phyloP scores from a whole-genome alignment of 352 stramenopile species.

The Phytophthora pistaciae region DNA sequence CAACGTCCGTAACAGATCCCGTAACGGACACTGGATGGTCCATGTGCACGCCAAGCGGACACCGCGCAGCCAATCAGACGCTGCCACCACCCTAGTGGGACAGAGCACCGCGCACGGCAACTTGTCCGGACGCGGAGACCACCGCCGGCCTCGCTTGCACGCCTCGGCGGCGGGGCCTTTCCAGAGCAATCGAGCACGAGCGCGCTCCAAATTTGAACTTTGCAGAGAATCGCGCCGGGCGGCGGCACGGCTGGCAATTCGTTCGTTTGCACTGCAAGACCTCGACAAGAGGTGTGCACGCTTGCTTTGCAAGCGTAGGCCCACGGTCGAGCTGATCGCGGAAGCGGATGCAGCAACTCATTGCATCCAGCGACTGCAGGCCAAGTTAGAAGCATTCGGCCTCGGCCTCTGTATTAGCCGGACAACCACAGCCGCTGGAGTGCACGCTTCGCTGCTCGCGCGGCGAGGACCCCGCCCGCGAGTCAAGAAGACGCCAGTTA shows the following conservation, averaged over 20 bases:
- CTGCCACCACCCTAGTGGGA: constrained; percentile 22
- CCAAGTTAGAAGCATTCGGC: too few species aligned
- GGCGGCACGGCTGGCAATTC: not conserved
- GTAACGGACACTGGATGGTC: constrained; percentile 19
- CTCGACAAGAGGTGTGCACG: not conserved
- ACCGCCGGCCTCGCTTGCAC: constrained; percentile 22
- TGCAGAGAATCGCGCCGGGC: constrained; percentile 23
- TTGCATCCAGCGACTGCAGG: not conserved
- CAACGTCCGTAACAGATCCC: constrained; percentile 17
- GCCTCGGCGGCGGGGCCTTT: constrained; percentile 6
- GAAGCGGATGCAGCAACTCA: not conserved
- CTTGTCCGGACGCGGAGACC: not conserved
- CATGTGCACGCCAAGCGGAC: constrained; percentile 7
- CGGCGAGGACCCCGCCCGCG: constrained; percentile 1
- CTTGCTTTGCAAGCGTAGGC: not conserved
- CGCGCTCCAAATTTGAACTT: constrained; percentile 13
- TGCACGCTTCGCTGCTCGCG: not conserved
- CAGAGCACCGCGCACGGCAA: not conserved
- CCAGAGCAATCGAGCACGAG: constrained; percentile 8
- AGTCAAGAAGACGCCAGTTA: constrained; percentile 42
- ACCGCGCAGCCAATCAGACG: constrained; percentile 26
- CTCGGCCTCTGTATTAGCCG: not conserved
- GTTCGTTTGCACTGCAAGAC: not conserved
- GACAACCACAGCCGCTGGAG: not conserved
- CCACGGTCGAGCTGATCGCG: not conserved